Percentiles rank a stretch among this genome's conserved stretches.
Evolutionary conservation across 1,139 yeast species (phyloP).

Genomic region (Pneumocystis murina): DNA sequence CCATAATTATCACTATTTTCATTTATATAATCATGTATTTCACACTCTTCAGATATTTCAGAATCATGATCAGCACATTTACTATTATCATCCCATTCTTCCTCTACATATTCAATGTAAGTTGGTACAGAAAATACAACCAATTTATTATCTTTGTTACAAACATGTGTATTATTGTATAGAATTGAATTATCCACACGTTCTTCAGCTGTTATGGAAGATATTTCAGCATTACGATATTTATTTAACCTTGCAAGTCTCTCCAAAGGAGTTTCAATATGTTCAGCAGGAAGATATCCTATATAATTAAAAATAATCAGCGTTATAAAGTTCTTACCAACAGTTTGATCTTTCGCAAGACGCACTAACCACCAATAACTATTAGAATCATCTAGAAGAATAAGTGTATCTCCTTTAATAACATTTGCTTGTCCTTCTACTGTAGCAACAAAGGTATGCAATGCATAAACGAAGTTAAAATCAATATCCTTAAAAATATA

Average conservation of each 20-base stretch:
- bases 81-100: conserved; percentile 3
- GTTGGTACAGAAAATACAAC: conserved; percentile 6
- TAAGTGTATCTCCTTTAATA: conserved; percentile 66
- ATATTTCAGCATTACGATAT: conserved; percentile 69
- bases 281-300: conserved; percentile 95
- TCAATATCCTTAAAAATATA: conserved; percentile 41
- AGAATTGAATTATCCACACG: not conserved
- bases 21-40: not conserved
- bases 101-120: conserved; percentile 7
- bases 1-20: not conserved
- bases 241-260: conserved; percentile 82
- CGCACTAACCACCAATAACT: conserved; percentile 94
- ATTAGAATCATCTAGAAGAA: conserved; percentile 72
- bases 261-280: conserved; percentile 81
- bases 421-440: conserved; percentile 86
- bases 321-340: conserved; percentile 5
- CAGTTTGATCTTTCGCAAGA: conserved; percentile 39
- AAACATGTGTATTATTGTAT: conserved; percentile 1
- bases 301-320: conserved; percentile 32
- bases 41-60: not conserved
- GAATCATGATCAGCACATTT: not conserved
- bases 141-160: conserved; percentile 1
- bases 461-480: conserved; percentile 71
- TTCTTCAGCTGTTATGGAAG: conserved; percentile 28
- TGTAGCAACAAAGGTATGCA: conserved; percentile 78